phyloP scores from a whole-genome alignment of 148 eudicot species.

The Pouteria glomerata region DNA sequence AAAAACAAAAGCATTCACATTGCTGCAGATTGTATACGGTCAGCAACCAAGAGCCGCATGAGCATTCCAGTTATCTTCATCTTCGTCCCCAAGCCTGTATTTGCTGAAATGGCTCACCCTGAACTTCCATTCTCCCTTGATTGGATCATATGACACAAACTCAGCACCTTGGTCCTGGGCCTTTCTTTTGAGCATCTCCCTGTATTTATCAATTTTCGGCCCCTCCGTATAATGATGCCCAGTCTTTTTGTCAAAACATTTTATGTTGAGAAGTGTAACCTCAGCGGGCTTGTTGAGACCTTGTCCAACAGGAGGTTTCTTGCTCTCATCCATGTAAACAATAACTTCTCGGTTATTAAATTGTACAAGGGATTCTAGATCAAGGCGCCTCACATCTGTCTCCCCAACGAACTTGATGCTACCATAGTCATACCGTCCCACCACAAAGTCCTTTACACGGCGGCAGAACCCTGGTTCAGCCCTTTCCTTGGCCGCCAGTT shows the following conservation, averaged over 20 bases:
- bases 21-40: background rate
- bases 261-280: constrained; percentile 86
- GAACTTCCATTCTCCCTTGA: constrained; percentile 90
- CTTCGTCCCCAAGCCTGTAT: constrained; percentile 51
- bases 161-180: constrained; percentile 90
- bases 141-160: constrained; percentile 72
- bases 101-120: constrained; percentile 77
- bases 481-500: constrained; percentile 91
- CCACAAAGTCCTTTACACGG: constrained; percentile 71
- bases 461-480: constrained; percentile 86
- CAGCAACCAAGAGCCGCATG: constrained; percentile 4
- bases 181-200: constrained; percentile 80
- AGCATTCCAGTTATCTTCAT: constrained; percentile 18
- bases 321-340: constrained; percentile 83
- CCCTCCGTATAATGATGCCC: constrained; percentile 66
- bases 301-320: constrained; percentile 95
- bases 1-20: background rate
- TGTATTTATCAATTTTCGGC: constrained; percentile 67
- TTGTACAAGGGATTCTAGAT: constrained; percentile 73
- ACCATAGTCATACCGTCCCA: constrained; percentile 79
- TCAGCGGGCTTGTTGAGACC: constrained; percentile 94
- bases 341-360: constrained; percentile 83
- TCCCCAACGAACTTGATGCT: constrained; percentile 90
- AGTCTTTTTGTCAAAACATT: constrained; percentile 73
- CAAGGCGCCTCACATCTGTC: constrained; percentile 87